Evolutionary conservation across 768 basidiomycete genomes (phyloP).

Genomic region (Russula sp.): DNA sequence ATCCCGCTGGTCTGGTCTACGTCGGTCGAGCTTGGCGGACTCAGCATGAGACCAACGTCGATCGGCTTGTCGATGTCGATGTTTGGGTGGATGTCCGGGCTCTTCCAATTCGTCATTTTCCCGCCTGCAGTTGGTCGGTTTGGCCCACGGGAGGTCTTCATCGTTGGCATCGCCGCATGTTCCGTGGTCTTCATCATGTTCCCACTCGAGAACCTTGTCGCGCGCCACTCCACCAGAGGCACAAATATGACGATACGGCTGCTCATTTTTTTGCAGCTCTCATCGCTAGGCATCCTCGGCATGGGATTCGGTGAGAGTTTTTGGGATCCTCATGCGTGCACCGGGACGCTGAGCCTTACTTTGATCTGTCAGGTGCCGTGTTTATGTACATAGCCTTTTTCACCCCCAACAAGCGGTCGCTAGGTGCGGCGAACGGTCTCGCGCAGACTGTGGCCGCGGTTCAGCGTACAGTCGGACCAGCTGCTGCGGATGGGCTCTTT

Average conservation of each 20-base stretch:
- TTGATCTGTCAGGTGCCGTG: constrained; percentile 43
- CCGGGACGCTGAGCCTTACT: too few relatives aligned
- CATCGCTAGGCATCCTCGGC: background rate
- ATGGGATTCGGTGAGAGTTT: constrained; percentile 15
- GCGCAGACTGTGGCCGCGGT: constrained; percentile 33
- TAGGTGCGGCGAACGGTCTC: constrained; percentile 64
- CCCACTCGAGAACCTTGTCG: constrained; percentile 22
- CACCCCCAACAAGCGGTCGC: constrained; percentile 54
- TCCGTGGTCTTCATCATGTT: constrained; percentile 25
- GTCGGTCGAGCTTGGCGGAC: constrained; percentile 36
- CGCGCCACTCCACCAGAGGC: background rate
- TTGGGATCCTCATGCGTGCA: too few relatives aligned
- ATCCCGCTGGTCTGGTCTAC: constrained; percentile 41
- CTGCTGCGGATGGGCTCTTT: constrained; percentile 53
- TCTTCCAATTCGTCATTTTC: constrained; percentile 34
- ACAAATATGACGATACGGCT: background rate
- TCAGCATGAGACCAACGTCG: constrained; percentile 31
- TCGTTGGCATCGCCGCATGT: constrained; percentile 23
- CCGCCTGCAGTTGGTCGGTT: constrained; percentile 30
- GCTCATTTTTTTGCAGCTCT: constrained; percentile 6
- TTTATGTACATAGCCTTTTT: constrained; percentile 63
- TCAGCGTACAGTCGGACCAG: constrained; percentile 44
- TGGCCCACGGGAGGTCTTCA: constrained; percentile 32
- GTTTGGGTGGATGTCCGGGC: constrained; percentile 32
- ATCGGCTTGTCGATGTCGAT: constrained; percentile 34